Evolutionary conservation across 306 rosid species (phyloP), one percentile per base, ranked within the genome.

Genomic region (Begonia loranthoides): DNA sequence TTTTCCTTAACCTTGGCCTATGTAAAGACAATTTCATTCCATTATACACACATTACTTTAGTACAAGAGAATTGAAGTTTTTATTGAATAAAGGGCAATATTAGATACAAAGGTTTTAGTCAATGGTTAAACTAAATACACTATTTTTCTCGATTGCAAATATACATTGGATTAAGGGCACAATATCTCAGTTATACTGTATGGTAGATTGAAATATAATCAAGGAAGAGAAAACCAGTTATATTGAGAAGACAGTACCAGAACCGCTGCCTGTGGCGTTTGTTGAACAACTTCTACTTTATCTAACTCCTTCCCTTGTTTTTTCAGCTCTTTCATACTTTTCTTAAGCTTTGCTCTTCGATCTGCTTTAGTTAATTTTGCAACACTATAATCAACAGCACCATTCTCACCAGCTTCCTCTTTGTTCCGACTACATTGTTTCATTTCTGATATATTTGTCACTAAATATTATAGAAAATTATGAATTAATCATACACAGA

Each of bases 1-100:
- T 86, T 94, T 67, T 78, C 68, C 71, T 78, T 70, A 56, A 90
- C 87, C 81, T 82, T 94, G n/a, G 80, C 99, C 99, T 90, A 71
- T 49, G 41, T 43, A 68, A 56, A 49, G 50, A 63, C 44, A 46
- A 57, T 22, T 57, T 10, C 41, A 47, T 15, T 55, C 15, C 2
- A 56, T 13, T 28, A 34, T 61, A 52, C 45, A 69, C 4, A 59
- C 59, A 68, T 36, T 57, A 43, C 19, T 40, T 21, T 56, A 55
- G 45, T 49, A 56, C 52, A 22, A 66, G 39, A 53, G 19, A 66
- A 55, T 49, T 41, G 65, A 13, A 17, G 17, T 15, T 36, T 22
- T 41, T 38, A 16, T 14, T 24, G 33, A 58, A 10, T 7, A 43
- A 43, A 4, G 15, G 15, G 47, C 13, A 43, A 43, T n/a, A 43